Conservation (phyloP, 345 rosid species). For the Gossypium australe region DNA sequence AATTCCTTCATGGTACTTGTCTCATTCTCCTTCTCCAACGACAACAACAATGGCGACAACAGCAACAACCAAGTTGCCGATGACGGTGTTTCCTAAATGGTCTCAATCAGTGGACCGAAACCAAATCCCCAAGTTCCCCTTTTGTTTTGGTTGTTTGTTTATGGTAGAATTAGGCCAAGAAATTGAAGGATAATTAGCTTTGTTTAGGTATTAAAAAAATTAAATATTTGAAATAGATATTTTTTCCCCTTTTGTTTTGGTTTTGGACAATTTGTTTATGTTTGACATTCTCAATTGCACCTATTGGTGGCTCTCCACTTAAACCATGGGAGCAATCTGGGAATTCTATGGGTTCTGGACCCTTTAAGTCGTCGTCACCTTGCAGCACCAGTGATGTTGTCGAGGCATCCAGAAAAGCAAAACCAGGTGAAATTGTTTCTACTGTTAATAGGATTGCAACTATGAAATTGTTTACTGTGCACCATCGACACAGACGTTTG, state of each 20-base stretch:
- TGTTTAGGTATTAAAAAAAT: not conserved
- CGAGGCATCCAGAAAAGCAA: constrained; percentile 88
- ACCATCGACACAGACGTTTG: too few relatives aligned
- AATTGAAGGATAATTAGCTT: not conserved
- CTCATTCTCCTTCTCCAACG: too few relatives aligned
- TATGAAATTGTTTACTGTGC: constrained; percentile 15
- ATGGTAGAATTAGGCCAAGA: not conserved
- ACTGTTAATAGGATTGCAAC: constrained; percentile 34
- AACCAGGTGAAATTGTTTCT: constrained; percentile 70
- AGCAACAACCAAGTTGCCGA: too few relatives aligned
- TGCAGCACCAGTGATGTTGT: constrained; percentile 87
- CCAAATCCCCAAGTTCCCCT: too few relatives aligned
- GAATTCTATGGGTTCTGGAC: constrained; percentile 57
- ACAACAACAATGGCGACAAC: too few relatives aligned
- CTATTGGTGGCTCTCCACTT: constrained; percentile 57
- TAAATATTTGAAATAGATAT: not conserved
- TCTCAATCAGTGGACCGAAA: too few relatives aligned
- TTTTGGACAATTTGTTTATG: not conserved
- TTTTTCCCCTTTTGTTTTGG: not conserved
- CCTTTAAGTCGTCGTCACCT: constrained; percentile 77
- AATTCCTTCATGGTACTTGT: too few relatives aligned
- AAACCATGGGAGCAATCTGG: constrained; percentile 95
- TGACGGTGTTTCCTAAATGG: too few relatives aligned
- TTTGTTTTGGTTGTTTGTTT: not conserved
- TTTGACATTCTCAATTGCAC: not conserved